A percentile compares a stretch with the other conserved stretches of the same genome.
phyloP scores from a whole-genome alignment of 2,329 filamentous ascomycete species.

The Curvularia verruculosa region DNA sequence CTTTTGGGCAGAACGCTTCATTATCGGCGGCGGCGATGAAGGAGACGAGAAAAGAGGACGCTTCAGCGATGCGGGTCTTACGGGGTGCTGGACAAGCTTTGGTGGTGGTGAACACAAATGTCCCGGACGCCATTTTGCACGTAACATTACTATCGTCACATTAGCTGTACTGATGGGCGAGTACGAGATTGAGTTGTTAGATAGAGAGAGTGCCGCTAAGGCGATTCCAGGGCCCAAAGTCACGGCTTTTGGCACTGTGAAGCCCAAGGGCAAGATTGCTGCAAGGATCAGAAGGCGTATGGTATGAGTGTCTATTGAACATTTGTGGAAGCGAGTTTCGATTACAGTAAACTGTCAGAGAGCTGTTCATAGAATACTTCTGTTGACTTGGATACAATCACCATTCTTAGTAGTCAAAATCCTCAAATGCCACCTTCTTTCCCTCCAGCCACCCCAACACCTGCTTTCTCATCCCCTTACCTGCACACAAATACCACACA shows the following conservation, averaged over 20 bases:
- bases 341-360: neutral
- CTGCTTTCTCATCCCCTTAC: constrained; percentile 56
- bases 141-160: constrained; percentile 21
- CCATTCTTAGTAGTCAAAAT: constrained; percentile 52
- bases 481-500: constrained; percentile 67
- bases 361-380: too few species aligned
- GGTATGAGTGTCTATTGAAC: neutral
- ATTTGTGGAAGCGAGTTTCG: neutral
- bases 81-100: constrained; percentile 22
- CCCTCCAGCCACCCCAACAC: constrained; percentile 58
- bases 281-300: constrained; percentile 11
- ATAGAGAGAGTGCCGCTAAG: neutral
- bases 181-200: constrained; percentile 11
- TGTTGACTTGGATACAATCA: neutral
- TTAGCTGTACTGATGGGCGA: constrained; percentile 14
- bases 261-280: constrained; percentile 6
- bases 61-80: constrained; percentile 23
- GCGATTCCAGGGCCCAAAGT: neutral
- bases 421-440: constrained; percentile 56
- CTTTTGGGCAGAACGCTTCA: constrained; percentile 26
- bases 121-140: constrained; percentile 24
- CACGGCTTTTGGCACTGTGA: constrained; percentile 13
- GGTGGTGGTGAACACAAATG: constrained; percentile 29
- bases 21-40: neutral
- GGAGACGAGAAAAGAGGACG: constrained; percentile 5